These are phyloP conservation scores for Penicillium sp. DNA, from an alignment of 2,329 filamentous ascomycete species.

Conservation along the genomic window DNA sequence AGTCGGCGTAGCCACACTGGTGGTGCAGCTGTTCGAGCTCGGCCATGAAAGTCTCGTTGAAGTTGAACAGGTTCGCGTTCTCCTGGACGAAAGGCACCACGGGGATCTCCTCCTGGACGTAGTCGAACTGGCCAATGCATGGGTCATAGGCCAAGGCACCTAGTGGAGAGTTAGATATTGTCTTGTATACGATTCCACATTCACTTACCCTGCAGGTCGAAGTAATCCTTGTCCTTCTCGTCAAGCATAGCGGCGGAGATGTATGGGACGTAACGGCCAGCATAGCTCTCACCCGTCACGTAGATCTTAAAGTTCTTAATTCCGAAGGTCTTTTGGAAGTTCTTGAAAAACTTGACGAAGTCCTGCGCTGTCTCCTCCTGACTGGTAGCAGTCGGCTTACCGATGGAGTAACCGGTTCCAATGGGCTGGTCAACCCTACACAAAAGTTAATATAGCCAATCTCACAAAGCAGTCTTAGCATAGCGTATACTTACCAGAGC, in stretches of 20 bases:
- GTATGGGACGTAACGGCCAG: slow-evolving; percentile 66
- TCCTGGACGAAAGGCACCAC: slow-evolving; percentile 42
- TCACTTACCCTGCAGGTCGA: slow-evolving; percentile 56
- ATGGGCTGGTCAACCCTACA: slow-evolving; percentile 40
- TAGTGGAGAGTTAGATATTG: slow-evolving; percentile 6
- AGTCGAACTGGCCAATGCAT: slow-evolving; percentile 44
- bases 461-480: background rate
- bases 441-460: background rate
- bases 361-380: slow-evolving; percentile 65
- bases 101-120: slow-evolving; percentile 33
- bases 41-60: slow-evolving; percentile 43
- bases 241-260: slow-evolving; percentile 71
- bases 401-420: slow-evolving; percentile 64
- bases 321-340: slow-evolving; percentile 66
- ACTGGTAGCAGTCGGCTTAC: slow-evolving; percentile 59
- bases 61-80: slow-evolving; percentile 43
- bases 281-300: slow-evolving; percentile 69
- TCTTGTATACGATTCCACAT: too few species aligned
- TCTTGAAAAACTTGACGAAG: slow-evolving; percentile 74
- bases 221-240: slow-evolving; percentile 62
- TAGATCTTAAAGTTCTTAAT: slow-evolving; percentile 67
- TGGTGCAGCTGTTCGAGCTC: slow-evolving; percentile 41
- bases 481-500: slow-evolving; percentile 57
- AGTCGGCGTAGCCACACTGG: slow-evolving; percentile 46
- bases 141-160: slow-evolving; percentile 68